Percentiles rank a stretch among this genome's conserved stretches.
phyloP scores from a whole-genome alignment of 768 basidiomycete species.

The Lactarius hatsudake region DNA sequence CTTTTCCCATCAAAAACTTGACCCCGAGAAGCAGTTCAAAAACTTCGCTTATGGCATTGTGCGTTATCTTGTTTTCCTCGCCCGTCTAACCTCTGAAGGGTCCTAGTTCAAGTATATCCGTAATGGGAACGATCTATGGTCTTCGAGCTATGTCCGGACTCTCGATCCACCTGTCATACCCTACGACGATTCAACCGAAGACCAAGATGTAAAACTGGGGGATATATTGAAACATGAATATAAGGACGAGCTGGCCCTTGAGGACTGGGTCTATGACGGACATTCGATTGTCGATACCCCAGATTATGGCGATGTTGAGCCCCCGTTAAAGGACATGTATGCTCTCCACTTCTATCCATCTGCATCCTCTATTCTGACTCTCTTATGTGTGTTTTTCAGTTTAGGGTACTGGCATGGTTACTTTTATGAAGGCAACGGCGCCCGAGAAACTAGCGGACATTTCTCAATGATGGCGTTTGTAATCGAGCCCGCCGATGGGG shows the following conservation, averaged over 20 bases:
- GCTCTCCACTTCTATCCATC: background rate
- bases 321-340: constrained; percentile 18
- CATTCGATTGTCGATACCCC: constrained; percentile 8
- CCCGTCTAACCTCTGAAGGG: no score
- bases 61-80: background rate
- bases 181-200: constrained; percentile 13
- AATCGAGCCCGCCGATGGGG: constrained; percentile 11
- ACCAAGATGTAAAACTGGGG: constrained; percentile 13
- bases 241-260: constrained; percentile 4
- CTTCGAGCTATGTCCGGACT: background rate
- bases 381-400: background rate
- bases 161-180: background rate
- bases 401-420: constrained; percentile 24
- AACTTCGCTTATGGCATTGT: constrained; percentile 29
- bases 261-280: constrained; percentile 20
- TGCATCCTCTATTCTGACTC: background rate
- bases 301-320: background rate
- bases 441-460: background rate
- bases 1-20: constrained; percentile 29
- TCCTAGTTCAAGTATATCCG: no score
- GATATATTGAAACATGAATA: constrained; percentile 3
- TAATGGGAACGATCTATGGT: no score
- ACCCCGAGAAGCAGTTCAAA: constrained; percentile 27
- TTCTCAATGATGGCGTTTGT: constrained; percentile 17
- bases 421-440: constrained; percentile 6